A percentile compares a stretch with the other conserved stretches of the same genome.
These are phyloP conservation scores for Daldinia decipiens DNA, from an alignment of 495 filamentous ascomycete genomes.

Conservation along the genomic window DNA sequence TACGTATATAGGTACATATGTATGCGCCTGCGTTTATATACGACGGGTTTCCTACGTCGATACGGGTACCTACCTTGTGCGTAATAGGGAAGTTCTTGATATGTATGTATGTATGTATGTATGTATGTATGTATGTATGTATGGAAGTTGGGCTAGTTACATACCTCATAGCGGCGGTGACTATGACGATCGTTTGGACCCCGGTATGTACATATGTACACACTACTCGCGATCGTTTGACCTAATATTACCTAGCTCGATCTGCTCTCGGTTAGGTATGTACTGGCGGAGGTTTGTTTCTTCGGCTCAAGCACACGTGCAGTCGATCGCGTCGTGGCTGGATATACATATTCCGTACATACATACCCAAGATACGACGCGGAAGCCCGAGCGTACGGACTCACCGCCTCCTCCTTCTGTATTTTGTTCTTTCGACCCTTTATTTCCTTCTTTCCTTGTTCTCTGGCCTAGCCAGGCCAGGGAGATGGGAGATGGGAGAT, in stretches of 20 bases:
- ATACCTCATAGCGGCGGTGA: no score
- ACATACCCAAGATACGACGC: slow-evolving; percentile 10
- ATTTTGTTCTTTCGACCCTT: background rate
- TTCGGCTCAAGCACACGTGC: slow-evolving; percentile 28
- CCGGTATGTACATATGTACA: no score
- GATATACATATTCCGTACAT: background rate
- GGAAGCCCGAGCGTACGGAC: slow-evolving; percentile 28
- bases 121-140: no score
- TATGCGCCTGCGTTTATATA: no score
- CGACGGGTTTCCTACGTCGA: no score
- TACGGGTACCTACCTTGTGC: no score
- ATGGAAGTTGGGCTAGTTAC: no score
- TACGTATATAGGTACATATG: no score
- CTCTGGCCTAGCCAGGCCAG: background rate
- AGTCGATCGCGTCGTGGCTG: slow-evolving; percentile 28
- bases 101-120: no score
- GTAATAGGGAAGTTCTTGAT: no score
- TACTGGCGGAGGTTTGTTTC: slow-evolving; percentile 4
- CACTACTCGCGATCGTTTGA: slow-evolving; percentile 7
- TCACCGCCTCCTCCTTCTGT: slow-evolving; percentile 27
- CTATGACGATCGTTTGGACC: background rate
- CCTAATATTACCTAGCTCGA: slow-evolving; percentile 28
- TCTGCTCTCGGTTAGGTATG: slow-evolving; percentile 25
- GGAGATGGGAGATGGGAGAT: background rate
- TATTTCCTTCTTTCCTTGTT: background rate